A percentile compares a stretch with the other conserved stretches of the same genome.
These are phyloP conservation scores for Selenicereus undatus DNA, from an alignment of 148 eudicot genomes.

Conservation along the genomic window DNA sequence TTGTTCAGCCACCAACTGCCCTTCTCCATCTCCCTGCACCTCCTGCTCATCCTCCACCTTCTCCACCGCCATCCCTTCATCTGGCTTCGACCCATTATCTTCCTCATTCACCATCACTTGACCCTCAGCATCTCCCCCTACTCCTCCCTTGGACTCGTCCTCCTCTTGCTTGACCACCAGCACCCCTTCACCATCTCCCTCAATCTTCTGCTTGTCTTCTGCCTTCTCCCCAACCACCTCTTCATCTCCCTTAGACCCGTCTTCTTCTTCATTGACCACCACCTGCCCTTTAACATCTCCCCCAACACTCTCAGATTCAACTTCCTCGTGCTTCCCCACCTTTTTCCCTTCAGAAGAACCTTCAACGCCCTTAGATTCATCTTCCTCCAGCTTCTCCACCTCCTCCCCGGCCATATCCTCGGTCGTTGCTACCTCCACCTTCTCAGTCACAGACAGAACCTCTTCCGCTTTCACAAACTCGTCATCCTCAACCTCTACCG, in stretches of 20 bases:
- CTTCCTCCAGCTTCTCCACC: neutral
- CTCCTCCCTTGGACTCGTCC: neutral
- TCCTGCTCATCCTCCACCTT: slow-evolving; percentile 13
- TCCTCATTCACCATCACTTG: neutral
- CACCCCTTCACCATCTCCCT: slow-evolving; percentile 8
- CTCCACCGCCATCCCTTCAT: slow-evolving; percentile 11
- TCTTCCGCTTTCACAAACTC: neutral
- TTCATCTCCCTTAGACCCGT: slow-evolving; percentile 6
- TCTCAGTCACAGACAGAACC: neutral
- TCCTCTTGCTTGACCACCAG: neutral
- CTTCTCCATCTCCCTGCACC: slow-evolving; percentile 13
- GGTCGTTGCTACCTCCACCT: neutral
- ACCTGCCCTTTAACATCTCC: neutral
- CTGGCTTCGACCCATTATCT: neutral
- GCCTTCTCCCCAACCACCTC: slow-evolving; percentile 9
- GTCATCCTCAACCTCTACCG: neutral
- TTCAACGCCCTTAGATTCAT: slow-evolving; percentile 2
- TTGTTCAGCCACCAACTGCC: slow-evolving; percentile 14
- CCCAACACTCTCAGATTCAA: neutral
- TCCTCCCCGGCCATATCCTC: neutral
- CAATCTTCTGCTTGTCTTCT: slow-evolving; percentile 9
- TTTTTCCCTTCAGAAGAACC: slow-evolving; percentile 11
- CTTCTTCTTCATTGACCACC: slow-evolving; percentile 11
- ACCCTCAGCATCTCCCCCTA: slow-evolving; percentile 3
- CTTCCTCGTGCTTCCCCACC: slow-evolving; percentile 3